These are phyloP conservation scores for Ceriops zippeliana DNA, from an alignment of 345 rosid genomes.

Conservation along the genomic window DNA sequence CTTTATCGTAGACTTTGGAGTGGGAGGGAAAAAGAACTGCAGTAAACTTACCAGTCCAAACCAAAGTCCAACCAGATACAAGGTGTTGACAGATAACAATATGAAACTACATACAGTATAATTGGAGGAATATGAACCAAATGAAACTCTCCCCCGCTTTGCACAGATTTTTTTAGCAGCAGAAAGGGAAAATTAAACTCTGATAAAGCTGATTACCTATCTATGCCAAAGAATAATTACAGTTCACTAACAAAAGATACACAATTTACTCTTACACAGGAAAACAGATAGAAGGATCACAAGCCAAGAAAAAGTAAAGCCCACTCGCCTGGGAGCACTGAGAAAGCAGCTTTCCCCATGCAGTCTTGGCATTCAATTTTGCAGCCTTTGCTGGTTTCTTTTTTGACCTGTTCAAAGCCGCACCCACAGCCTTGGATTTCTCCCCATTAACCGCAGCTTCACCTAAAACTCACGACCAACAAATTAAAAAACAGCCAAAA, in stretches of 20 bases:
- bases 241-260: no score
- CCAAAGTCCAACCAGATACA: no score
- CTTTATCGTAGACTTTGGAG: background rate
- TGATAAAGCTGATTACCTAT: no score
- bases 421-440: slow-evolving; percentile 36
- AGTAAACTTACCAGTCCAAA: background rate
- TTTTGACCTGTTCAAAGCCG: slow-evolving; percentile 31
- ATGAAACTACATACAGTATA: no score
- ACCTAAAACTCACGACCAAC: slow-evolving; percentile 32
- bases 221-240: no score
- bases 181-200: no score
- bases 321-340: slow-evolving; percentile 66
- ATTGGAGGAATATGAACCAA: no score
- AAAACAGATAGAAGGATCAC: slow-evolving; percentile 4
- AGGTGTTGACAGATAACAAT: no score
- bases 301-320: slow-evolving; percentile 11
- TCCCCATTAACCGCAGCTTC: slow-evolving; percentile 40
- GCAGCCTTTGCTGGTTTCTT: slow-evolving; percentile 34
- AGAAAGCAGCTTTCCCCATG: slow-evolving; percentile 92
- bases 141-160: no score
- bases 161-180: no score
- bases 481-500: slow-evolving; percentile 14
- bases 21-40: background rate
- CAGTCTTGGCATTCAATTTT: slow-evolving; percentile 43
- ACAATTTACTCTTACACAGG: no score